A percentile compares a stretch with the other conserved stretches of the same genome.
Evolutionary conservation across 371 early-diverging fungal species (phyloP).

Genomic region (Mucor ambiguus): DNA sequence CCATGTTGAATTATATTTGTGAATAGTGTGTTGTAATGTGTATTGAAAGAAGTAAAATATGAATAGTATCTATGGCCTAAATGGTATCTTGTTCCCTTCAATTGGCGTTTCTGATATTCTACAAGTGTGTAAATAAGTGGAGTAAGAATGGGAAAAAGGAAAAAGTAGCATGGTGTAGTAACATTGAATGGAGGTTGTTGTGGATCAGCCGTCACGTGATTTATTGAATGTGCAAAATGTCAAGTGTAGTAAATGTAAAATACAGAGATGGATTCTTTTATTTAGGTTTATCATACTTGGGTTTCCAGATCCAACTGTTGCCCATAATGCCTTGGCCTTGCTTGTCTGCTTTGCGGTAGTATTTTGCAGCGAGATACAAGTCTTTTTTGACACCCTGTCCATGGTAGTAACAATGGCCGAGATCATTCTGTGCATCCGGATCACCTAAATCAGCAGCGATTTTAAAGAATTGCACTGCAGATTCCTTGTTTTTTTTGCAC

Average conservation of each 20-base stretch:
- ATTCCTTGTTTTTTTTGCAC: constrained; percentile 72
- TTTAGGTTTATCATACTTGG: constrained; percentile 47
- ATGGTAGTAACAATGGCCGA: constrained; percentile 76
- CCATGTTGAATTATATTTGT: constrained; percentile 25
- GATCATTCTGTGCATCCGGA: constrained; percentile 80
- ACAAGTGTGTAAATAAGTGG: neutral
- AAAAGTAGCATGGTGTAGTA: neutral
- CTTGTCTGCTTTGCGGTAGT: constrained; percentile 82
- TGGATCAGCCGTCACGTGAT: neutral
- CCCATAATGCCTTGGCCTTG: constrained; percentile 83
- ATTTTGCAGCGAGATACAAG: constrained; percentile 78
- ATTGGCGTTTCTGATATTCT: neutral
- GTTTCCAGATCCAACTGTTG: constrained; percentile 79
- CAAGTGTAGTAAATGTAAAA: neutral
- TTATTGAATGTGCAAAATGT: neutral
- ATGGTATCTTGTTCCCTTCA: neutral
- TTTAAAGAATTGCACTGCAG: constrained; percentile 88
- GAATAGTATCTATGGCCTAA: neutral
- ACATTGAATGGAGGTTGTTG: neutral
- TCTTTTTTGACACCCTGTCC: constrained; percentile 85
- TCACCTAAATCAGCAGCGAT: constrained; percentile 88
- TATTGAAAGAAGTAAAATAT: neutral
- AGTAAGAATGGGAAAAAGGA: neutral
- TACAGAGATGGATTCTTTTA: neutral
- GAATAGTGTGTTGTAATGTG: neutral